Conservation (phyloP, 352 stramenopile genomes). For the Phytophthora cajani region DNA sequence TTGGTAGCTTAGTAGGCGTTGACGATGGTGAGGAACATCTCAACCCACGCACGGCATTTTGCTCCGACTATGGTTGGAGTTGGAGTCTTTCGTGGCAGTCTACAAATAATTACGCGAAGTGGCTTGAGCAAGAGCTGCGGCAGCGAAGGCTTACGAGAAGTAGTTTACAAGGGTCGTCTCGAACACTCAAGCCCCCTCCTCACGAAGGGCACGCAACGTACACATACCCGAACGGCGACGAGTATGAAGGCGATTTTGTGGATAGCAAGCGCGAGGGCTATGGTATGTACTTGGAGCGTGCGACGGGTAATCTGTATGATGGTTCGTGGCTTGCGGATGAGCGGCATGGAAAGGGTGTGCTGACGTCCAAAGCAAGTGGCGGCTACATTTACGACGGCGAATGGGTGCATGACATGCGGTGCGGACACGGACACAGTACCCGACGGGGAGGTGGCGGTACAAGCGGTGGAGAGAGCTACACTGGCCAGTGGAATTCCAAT, state of each 20-base stretch:
- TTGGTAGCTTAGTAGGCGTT: constrained; percentile 31
- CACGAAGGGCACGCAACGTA: constrained; percentile 55
- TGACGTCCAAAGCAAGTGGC: constrained; percentile 60
- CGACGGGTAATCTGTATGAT: constrained; percentile 82
- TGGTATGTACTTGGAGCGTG: constrained; percentile 76
- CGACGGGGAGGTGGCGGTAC: constrained; percentile 53
- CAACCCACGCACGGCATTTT: constrained; percentile 43
- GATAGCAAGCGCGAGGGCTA: constrained; percentile 73
- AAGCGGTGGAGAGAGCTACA: constrained; percentile 67
- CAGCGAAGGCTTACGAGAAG: constrained; percentile 19
- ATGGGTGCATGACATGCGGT: constrained; percentile 76
- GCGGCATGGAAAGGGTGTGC: constrained; percentile 73
- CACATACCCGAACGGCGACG: constrained; percentile 75
- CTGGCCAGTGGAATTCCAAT: constrained; percentile 68
- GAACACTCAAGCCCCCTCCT: constrained; percentile 41
- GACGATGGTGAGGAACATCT: constrained; percentile 39
- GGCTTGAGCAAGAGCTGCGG: constrained; percentile 35
- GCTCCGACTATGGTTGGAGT: constrained; percentile 59
- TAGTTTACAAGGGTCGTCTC: constrained; percentile 29
- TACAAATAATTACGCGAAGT: constrained; percentile 68
- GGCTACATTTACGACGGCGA: constrained; percentile 84
- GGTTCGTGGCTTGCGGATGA: constrained; percentile 71
- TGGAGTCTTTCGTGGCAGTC: constrained; percentile 74
- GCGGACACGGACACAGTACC: constrained; percentile 73
- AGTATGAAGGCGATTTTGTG: constrained; percentile 79